Base-by-base conservation (phyloP, 305 asterid genomes). In the Withania somnifera region DNA sequence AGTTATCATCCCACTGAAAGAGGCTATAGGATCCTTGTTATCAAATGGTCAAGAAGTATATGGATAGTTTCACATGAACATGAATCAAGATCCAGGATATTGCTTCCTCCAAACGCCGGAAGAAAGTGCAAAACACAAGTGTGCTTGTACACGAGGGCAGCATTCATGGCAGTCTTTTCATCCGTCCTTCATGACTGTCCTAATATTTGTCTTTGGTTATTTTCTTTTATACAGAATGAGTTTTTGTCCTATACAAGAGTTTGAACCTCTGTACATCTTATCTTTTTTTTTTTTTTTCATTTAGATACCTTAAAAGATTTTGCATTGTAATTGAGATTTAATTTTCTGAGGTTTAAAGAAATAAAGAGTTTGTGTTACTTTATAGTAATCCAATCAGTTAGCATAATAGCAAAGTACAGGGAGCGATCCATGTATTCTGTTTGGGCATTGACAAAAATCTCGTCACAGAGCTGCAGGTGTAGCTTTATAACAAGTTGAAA, bases 1-100 rank as follows among this genome's bases (percentile, higher is more conserved):
- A 91, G 98, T 86, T 95, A 88, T 50, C 98, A 95, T 87, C 98
- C 98, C 3, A 90, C 97, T 0, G 94, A 93, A 78, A 87, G 38
- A 86, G 90, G 92, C 11, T 95, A 95, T 86, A 85, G 76, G 68
- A 61, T 87, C 50, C 88, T 95, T 60, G 80, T 89, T 9, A 86
- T 50, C 79, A 82, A 47, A n/a, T 89, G 80, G 3, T 95, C 24
- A 38, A 80, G 2, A 88, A 78, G 32, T 88, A 87, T 58, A 7
- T 90, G 64, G 34, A 60, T 7, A 24, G 11, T 11, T 86, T 94
- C 81, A 75, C 15, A 0, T 75, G 36, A 75, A 50, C 11, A 42
- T 22, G 57, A 42, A 11, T 38, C 32, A 68, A 38, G 50, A 68
- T 68, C 15, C 34, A 24, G 13, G 57, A 24, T 64, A 36, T 67